Conservation (phyloP, 2,329 filamentous ascomycete species). For the Botrytis fragariae region DNA sequence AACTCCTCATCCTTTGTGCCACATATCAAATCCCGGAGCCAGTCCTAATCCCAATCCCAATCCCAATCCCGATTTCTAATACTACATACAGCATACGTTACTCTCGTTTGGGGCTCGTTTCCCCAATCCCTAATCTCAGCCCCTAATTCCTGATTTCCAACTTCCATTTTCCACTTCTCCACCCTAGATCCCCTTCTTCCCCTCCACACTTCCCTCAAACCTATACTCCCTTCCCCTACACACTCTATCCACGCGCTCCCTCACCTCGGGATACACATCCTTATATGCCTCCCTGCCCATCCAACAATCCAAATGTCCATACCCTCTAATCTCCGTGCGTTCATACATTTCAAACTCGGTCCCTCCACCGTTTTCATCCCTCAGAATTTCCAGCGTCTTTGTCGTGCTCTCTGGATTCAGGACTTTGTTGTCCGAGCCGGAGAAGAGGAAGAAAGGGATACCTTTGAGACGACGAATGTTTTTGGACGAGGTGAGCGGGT, state of each 20-base stretch:
- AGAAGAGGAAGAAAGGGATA: slow-evolving; percentile 56
- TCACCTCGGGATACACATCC: slow-evolving; percentile 57
- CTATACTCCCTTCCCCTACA: slow-evolving; percentile 32
- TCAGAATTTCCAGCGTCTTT: slow-evolving; percentile 51
- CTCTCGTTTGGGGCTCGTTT: background rate
- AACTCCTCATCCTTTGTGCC: background rate
- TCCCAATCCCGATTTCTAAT: background rate
- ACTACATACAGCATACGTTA: background rate
- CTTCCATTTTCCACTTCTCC: background rate
- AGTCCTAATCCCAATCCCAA: background rate
- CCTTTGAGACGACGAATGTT: slow-evolving; percentile 52
- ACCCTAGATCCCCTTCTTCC: background rate
- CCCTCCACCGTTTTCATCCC: slow-evolving; percentile 48
- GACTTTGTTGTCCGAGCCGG: slow-evolving; percentile 56
- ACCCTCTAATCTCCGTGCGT: slow-evolving; percentile 53
- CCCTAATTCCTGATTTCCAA: no score
- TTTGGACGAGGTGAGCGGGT: slow-evolving; percentile 47
- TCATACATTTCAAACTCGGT: slow-evolving; percentile 47
- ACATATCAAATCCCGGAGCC: no score
- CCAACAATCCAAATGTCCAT: slow-evolving; percentile 61
- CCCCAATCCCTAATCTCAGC: background rate
- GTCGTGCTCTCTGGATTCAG: slow-evolving; percentile 53
- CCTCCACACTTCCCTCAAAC: slow-evolving; percentile 28
- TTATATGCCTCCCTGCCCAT: slow-evolving; percentile 58
- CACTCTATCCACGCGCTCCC: slow-evolving; percentile 55